These are phyloP conservation scores for Coix lacrymajobi DNA, from an alignment of 176 grass and related monocot genomes.

Conservation along the genomic window DNA sequence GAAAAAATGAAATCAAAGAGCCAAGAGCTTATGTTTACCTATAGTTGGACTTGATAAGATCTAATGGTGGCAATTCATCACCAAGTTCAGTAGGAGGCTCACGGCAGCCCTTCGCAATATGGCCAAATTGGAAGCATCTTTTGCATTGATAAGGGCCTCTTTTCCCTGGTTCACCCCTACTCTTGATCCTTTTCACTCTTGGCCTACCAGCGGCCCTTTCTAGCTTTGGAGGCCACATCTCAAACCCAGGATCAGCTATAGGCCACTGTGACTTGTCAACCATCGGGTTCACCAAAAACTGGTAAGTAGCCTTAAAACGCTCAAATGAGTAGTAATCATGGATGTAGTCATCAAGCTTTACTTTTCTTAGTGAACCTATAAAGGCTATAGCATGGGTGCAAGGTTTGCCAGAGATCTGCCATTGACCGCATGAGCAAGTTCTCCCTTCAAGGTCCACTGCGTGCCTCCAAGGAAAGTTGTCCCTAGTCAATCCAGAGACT, in stretches of 20 bases:
- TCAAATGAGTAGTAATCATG: not conserved
- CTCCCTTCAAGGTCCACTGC: too few relatives aligned
- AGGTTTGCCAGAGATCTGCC: not conserved
- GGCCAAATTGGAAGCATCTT: not conserved
- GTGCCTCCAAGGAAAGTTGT: too few relatives aligned
- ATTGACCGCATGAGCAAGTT: not conserved
- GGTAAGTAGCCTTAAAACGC: not conserved
- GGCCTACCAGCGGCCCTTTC: not conserved
- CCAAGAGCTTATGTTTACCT: too few relatives aligned
- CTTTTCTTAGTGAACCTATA: not conserved
- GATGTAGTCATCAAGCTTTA: not conserved
- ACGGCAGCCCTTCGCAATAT: not conserved
- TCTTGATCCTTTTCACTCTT: not conserved
- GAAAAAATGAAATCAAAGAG: not conserved
- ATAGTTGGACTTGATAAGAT: too few relatives aligned
- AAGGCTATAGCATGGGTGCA: slow-evolving; percentile 12
- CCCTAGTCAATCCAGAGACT: too few relatives aligned
- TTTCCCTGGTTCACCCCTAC: not conserved
- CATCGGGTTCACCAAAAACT: not conserved
- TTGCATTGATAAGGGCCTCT: slow-evolving; percentile 14
- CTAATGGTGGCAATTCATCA: not conserved
- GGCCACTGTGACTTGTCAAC: not conserved
- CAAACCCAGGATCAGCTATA: not conserved
- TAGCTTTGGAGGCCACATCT: not conserved
- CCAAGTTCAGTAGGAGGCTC: not conserved